Conservation (phyloP, 2,329 filamentous ascomycete genomes). For the Myriosclerotinia scirpicola region DNA sequence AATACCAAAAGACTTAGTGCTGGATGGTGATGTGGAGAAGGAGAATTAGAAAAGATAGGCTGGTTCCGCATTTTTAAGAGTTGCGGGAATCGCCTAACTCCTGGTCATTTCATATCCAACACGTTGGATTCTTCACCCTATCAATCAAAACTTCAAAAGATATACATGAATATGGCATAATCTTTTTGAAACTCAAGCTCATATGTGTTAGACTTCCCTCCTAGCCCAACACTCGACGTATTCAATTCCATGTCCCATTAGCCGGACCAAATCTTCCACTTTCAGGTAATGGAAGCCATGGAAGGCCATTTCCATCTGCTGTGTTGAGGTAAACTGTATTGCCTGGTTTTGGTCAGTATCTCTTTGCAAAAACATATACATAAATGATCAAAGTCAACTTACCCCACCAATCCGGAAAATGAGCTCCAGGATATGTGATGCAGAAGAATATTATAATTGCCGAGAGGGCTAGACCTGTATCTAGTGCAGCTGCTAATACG, state of each 20-base stretch:
- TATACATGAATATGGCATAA: too few relatives aligned
- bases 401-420: slow-evolving; percentile 66
- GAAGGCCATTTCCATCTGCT: slow-evolving; percentile 30
- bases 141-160: too few relatives aligned
- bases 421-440: slow-evolving; percentile 62
- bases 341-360: slow-evolving; percentile 55
- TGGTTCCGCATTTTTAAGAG: too few relatives aligned
- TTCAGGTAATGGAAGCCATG: slow-evolving; percentile 21
- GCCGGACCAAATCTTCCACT: slow-evolving; percentile 14
- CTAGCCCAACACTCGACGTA: not conserved
- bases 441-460: slow-evolving; percentile 70
- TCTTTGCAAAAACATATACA: slow-evolving; percentile 45
- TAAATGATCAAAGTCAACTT: slow-evolving; percentile 50
- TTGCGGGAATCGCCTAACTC: too few relatives aligned
- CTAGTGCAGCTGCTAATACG: slow-evolving; percentile 68
- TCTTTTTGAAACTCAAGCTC: too few relatives aligned
- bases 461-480: slow-evolving; percentile 64
- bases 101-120: too few relatives aligned
- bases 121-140: too few relatives aligned
- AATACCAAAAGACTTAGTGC: too few relatives aligned
- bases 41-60: too few relatives aligned
- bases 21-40: too few relatives aligned
- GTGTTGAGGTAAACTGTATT: slow-evolving; percentile 35
- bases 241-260: slow-evolving; percentile 19
- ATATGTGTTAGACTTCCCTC: too few relatives aligned